Base-by-base conservation (phyloP, 208 protist species). In the Wallacemonas collosoma region DNA sequence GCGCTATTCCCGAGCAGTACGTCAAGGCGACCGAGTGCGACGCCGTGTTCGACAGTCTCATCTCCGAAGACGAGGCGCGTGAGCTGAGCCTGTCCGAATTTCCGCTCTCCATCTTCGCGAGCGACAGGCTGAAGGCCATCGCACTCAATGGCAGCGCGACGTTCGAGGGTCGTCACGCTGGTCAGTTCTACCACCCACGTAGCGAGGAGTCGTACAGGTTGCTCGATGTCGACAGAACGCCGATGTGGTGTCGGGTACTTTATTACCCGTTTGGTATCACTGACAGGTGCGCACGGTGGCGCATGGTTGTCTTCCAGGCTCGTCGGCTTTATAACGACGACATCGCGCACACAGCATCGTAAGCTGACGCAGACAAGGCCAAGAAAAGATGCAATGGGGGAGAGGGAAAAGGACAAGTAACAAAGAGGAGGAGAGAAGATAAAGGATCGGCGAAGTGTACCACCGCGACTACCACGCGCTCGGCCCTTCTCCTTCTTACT, bases 231-330 rank as follows among this genome's bases (percentile, higher is more conserved):
- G 77, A 82, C 43, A 62, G 57, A 39, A 90, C 87, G 3, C 84
- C 87, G 40, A 64, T 86, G 78, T 90, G 84, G 87, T 93, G 87
- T 67, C 79, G 84, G 6, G 82, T 93, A 55, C 66, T 88, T 11
- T 93, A 89, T 68, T 90, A 90, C 68, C 85, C 87, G 0, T 83
- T 93, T 26, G 87, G 87, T 2, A 73, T 93, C 61, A 77, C 76
- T 6, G 68, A 79, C 45, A 73, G 76, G 35, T 90, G 87, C 61
- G 82, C 73, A 8, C 73, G 71, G 43, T 86, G 82, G 82, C 74
- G 76, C 8, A 68, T 57, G 6, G 57, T 93, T 2, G 71, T 80
- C 47, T 61, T 93, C 17, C 54, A 73, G 36, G 63, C 60, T 5
- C 38, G 60, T 3, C 60, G n/a, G 8, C 43, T 65, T 4, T 65